A percentile compares a stretch with the other conserved stretches of the same genome.
These are phyloP conservation scores for Didymella pomorum DNA, from an alignment of 2,329 filamentous ascomycete genomes.

Conservation along the genomic window DNA sequence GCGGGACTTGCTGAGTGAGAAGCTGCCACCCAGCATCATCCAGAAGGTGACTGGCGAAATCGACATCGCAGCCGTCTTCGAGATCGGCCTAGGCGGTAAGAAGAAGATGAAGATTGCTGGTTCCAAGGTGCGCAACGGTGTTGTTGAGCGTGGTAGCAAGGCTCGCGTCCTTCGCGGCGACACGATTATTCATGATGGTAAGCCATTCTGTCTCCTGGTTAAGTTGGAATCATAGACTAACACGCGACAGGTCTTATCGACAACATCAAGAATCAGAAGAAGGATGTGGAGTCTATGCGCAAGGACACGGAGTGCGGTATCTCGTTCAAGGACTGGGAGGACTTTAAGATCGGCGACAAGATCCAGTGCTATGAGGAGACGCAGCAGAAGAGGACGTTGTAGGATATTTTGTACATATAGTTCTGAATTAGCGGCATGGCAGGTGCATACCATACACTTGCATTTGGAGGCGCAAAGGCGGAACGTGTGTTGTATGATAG, in stretches of 20 bases:
- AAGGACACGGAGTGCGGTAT: slow-evolving; percentile 96
- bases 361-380: slow-evolving; percentile 88
- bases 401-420: slow-evolving; percentile 15
- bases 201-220: slow-evolving; percentile 48
- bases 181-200: slow-evolving; percentile 82
- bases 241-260: slow-evolving; percentile 71
- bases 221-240: slow-evolving; percentile 1
- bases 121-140: slow-evolving; percentile 84
- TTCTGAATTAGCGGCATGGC: too few species aligned
- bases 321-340: slow-evolving; percentile 80
- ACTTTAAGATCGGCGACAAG: slow-evolving; percentile 80
- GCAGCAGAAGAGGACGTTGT: slow-evolving; percentile 70
- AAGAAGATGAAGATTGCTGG: slow-evolving; percentile 81
- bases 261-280: slow-evolving; percentile 90
- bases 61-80: slow-evolving; percentile 82
- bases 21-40: slow-evolving; percentile 71
- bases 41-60: slow-evolving; percentile 85
- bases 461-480: too few species aligned
- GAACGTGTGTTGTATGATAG: too few species aligned
- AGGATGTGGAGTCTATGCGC: slow-evolving; percentile 85
- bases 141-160: slow-evolving; percentile 68
- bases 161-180: slow-evolving; percentile 77
- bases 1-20: slow-evolving; percentile 70
- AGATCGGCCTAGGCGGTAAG: slow-evolving; percentile 79
- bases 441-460: too few species aligned